Evolutionary conservation across 2,329 filamentous ascomycete genomes (phyloP).

Genomic region (Juglanconis oblonga): DNA sequence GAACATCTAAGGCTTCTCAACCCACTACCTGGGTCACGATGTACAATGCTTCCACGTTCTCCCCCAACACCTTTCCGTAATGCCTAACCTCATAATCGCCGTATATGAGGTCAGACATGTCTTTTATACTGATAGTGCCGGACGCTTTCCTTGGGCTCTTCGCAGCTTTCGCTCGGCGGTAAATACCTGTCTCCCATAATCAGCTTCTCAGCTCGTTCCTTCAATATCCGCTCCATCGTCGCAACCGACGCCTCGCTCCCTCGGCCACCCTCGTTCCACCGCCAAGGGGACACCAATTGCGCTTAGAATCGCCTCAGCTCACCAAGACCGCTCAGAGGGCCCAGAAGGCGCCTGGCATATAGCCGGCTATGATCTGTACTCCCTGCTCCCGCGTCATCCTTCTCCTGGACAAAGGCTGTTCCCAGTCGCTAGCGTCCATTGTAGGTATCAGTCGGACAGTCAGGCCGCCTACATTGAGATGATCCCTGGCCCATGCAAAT

Average conservation of each 20-base stretch:
- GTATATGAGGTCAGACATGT: not conserved
- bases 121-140: not conserved
- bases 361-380: not conserved
- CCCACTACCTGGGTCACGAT: too few species aligned
- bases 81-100: too few species aligned
- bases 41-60: too few species aligned
- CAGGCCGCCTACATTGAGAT: not conserved
- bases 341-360: not conserved
- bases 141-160: not conserved
- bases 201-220: constrained; percentile 1
- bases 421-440: not conserved
- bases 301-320: constrained; percentile 5
- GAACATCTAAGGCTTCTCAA: too few species aligned
- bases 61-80: too few species aligned
- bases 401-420: not conserved
- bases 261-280: not conserved
- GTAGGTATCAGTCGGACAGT: not conserved
- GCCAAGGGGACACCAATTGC: constrained; percentile 5
- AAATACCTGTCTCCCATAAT: constrained; percentile 5
- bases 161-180: not conserved
- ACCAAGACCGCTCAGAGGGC: not conserved
- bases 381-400: not conserved
- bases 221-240: not conserved
- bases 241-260: not conserved
- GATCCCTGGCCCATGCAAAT: not conserved